A percentile compares a stretch with the other conserved stretches of the same genome.
phyloP scores from a whole-genome alignment of 2,329 filamentous ascomycete species.

The Fusarium foetens region DNA sequence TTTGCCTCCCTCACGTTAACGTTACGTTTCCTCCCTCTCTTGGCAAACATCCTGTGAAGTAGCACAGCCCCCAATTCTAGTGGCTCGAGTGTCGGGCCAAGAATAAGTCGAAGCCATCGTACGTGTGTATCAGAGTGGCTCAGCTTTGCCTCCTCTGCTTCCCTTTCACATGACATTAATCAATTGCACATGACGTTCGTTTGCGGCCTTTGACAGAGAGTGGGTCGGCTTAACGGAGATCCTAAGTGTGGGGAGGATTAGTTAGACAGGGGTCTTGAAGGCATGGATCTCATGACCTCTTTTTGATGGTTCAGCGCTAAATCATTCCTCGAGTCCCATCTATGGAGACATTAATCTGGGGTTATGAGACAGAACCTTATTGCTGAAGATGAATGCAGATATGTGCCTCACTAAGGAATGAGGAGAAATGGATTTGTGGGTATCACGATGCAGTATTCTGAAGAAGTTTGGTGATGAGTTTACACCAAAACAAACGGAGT shows the following conservation, averaged over 20 bases:
- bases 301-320: slow-evolving; percentile 1
- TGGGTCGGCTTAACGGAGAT: slow-evolving; percentile 25
- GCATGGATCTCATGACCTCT: slow-evolving; percentile 26
- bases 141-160: slow-evolving; percentile 18
- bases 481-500: background rate
- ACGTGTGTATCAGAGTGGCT: slow-evolving; percentile 29
- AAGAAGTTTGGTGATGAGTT: background rate
- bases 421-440: background rate
- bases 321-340: background rate
- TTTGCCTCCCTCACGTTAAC: slow-evolving; percentile 27
- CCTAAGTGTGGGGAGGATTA: slow-evolving; percentile 26
- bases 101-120: slow-evolving; percentile 9
- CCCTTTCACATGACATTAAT: slow-evolving; percentile 41
- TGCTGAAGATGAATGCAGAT: background rate
- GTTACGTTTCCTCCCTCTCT: slow-evolving; percentile 10
- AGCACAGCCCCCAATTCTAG: slow-evolving; percentile 10
- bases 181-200: slow-evolving; percentile 36
- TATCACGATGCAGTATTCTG: background rate
- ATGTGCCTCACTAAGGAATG: slow-evolving; percentile 2
- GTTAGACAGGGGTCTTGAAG: background rate
- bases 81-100: slow-evolving; percentile 10
- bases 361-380: slow-evolving; percentile 14
- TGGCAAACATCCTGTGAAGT: slow-evolving; percentile 20
- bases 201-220: slow-evolving; percentile 14
- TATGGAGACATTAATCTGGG: slow-evolving; percentile 17